These are phyloP conservation scores for Limnanthes douglasii DNA, from an alignment of 345 rosid species.

Conservation along the genomic window DNA sequence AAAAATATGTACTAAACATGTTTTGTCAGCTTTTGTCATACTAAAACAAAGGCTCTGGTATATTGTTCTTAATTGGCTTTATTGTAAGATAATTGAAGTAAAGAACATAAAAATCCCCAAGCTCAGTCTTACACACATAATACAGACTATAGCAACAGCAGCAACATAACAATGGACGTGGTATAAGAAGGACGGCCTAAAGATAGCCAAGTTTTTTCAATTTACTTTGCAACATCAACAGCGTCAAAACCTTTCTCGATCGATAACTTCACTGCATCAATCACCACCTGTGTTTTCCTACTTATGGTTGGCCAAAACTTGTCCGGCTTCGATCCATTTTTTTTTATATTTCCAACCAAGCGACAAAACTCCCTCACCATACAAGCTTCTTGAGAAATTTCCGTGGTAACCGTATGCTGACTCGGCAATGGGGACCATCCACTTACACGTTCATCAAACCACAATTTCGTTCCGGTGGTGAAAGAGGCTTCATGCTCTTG, in stretches of 20 bases:
- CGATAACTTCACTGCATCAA: conserved; percentile 60
- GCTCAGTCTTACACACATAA: too few species aligned
- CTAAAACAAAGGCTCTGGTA: too few species aligned
- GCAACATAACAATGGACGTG: too few species aligned
- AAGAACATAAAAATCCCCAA: too few species aligned
- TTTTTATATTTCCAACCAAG: conserved; percentile 35
- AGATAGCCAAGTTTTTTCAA: too few species aligned
- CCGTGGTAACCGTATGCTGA: conserved; percentile 25
- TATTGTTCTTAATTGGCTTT: too few species aligned
- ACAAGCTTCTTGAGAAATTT: conserved; percentile 62
- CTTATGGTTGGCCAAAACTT: conserved; percentile 45
- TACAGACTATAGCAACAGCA: too few species aligned
- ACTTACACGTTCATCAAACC: conserved; percentile 33
- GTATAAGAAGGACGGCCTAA: too few species aligned
- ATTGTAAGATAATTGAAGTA: too few species aligned
- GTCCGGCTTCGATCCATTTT: conserved; percentile 45
- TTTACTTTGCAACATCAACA: conserved; percentile 19
- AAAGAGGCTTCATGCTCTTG: conserved; percentile 45
- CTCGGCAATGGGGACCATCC: conserved; percentile 24
- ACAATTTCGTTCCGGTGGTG: conserved; percentile 21
- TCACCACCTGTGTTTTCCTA: conserved; percentile 55
- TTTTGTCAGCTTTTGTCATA: too few species aligned
- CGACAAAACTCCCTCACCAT: conserved; percentile 70
- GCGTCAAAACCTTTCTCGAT: conserved; percentile 34
- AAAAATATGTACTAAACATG: too few species aligned